Base-by-base conservation (phyloP, 305 asterid species). In the Fraxinus sp. region DNA sequence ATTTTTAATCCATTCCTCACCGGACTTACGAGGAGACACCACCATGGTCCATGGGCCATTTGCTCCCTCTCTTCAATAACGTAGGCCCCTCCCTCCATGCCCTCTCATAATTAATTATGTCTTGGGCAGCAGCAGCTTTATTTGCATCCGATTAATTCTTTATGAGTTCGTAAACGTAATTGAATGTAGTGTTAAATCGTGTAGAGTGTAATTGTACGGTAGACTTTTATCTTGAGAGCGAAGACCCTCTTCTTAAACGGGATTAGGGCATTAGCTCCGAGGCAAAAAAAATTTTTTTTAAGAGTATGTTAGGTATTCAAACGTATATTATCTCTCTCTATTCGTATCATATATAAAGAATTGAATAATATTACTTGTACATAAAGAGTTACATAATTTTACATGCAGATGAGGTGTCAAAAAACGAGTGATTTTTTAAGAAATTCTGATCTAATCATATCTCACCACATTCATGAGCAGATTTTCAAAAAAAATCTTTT, bases 1-100 rank as follows among this genome's bases (percentile, higher is more conserved):
- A 90, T 91, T 89, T 84, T 62, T 88, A 88, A 84, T 86, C 97
- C 98, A 91, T 90, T 83, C 93, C 90, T 82, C 84, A 46, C 77
- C 86, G 81, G 81, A 57, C 87, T 83, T 68, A 87, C 86, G 36
- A 85, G 83, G 87, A 79, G 89, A 91, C 92, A 88, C 20, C 64
- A 78, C 76, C 89, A 87, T 78, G 75, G 77, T 68, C 24, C 22
- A 22, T 75, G 93, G 86, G 83, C 97, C 97, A 89, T 89, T 86
- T 88, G 92, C 85, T 86, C 88, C 95, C 80, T 70, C 22, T 44
- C 81, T 88, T 85, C 80, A 84, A 79, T 62, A 18, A 77, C 11
- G 84, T 86, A 79, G 86, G 89, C 7, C 93, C 89, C 49, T 4
- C 32, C 30, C 37, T 68, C 78, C 55, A 5, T 30, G 32, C 3